Conservation (phyloP, 768 basidiomycete genomes). For the Trametes villosa region DNA sequence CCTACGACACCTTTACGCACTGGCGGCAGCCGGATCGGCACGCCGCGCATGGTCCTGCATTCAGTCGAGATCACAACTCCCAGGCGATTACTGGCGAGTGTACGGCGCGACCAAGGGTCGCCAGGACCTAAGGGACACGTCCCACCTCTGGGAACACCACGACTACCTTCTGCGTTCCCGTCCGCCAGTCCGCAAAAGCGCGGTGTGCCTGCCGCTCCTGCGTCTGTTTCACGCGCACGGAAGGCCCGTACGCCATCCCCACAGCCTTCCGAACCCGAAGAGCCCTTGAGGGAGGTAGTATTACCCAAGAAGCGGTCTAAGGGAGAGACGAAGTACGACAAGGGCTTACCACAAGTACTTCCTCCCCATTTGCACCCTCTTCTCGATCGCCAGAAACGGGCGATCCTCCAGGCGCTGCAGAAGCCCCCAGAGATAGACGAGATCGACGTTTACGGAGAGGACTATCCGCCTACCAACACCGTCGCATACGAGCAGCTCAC, state of each 20-base stretch:
- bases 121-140: constrained; percentile 12
- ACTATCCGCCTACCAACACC: constrained; percentile 49
- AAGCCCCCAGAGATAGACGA: constrained; percentile 31
- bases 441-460: constrained; percentile 38
- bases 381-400: constrained; percentile 61
- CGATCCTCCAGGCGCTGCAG: constrained; percentile 53
- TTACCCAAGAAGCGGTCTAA: neutral
- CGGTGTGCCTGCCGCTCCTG: neutral
- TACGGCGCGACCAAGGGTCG: constrained; percentile 4
- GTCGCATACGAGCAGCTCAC: constrained; percentile 60
- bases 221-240: neutral
- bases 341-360: constrained; percentile 28
- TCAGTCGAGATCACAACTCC: constrained; percentile 33
- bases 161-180: constrained; percentile 15
- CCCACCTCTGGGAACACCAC: constrained; percentile 13
- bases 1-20: constrained; percentile 13
- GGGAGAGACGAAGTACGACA: neutral
- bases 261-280: neutral
- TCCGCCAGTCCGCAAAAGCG: constrained; percentile 2
- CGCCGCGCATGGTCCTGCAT: constrained; percentile 29
- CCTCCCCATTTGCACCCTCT: constrained; percentile 49
- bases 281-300: neutral
- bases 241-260: constrained; percentile 7
- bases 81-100: constrained; percentile 14
- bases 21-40: neutral